A percentile compares a stretch with the other conserved stretches of the same genome.
These are phyloP conservation scores for Cadophora sp. DNA, from an alignment of 2,329 filamentous ascomycete species.

Conservation along the genomic window DNA sequence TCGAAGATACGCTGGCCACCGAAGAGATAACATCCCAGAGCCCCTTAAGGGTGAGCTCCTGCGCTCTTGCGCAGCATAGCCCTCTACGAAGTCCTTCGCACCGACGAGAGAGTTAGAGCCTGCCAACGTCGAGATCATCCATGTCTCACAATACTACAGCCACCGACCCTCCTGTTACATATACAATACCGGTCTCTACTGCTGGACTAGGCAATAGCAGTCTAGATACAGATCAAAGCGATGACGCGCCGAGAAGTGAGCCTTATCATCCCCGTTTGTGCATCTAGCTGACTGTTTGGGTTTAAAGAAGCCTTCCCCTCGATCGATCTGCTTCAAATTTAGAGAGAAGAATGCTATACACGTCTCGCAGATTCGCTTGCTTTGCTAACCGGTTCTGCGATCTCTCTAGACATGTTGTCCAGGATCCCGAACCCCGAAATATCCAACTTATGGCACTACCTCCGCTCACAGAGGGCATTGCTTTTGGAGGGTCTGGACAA, in stretches of 20 bases:
- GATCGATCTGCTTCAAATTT: background rate
- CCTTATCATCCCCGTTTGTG: no score
- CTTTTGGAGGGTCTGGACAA: background rate
- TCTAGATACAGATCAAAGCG: background rate
- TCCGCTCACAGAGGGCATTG: background rate
- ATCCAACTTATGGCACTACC: background rate
- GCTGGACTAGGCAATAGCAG: slow-evolving; percentile 11
- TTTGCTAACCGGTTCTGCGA: background rate
- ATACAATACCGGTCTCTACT: background rate
- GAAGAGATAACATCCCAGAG: background rate
- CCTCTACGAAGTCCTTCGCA: background rate
- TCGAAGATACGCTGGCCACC: background rate
- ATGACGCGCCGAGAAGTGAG: background rate
- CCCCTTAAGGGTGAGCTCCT: background rate
- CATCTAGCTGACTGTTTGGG: background rate
- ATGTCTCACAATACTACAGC: background rate
- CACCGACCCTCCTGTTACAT: background rate
- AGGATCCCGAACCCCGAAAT: background rate
- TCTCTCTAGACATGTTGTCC: background rate
- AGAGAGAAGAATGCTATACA: background rate
- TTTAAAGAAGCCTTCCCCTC: background rate
- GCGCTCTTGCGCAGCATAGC: background rate
- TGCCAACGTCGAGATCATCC: background rate
- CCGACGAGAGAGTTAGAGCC: background rate
- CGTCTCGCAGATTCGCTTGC: background rate